Base-by-base conservation (phyloP, 208 protist genomes). In the Jaenimonas drosophilae region DNA sequence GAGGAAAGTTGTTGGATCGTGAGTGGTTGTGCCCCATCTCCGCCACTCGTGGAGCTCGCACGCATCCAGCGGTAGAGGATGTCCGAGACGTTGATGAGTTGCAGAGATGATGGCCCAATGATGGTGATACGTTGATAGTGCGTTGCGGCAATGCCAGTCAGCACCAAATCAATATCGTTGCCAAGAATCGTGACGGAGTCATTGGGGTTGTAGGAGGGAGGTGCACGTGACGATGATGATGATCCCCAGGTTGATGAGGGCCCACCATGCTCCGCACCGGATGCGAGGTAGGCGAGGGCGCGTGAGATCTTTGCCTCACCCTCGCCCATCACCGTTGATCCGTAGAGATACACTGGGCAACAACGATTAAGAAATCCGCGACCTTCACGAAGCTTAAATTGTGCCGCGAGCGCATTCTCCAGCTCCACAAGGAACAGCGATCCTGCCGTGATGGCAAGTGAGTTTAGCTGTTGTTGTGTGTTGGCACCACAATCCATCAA, bases 141-240 rank as follows among this genome's bases (percentile, higher is more conserved):
- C 3, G 83, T 91, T 14, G 83, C 76, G 5, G 76, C 83, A 21
- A 91, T 61, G 48, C 83, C 88, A 1, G 83, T 88, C 21, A 91
- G 34, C 21, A 84, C 76, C 16, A 91, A 66, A 58, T 91, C 83
- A 46, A 91, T 91, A 59, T 91, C 83, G 42, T 91, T 86, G 49
- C 83, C 83, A 20, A 91, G 49, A 19, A 91, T 63, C 28, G 65
- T 61, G 11, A 91, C 62, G 0, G 63, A 69, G 41, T 91, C 76
- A 49, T 88, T 76, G 4, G 76, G 65, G 59, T 73, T 57, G 49
- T 81, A 88, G 32, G 43, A 39, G 2, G 49, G 29, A 7, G 55
- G 26, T 25, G 54, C 23, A 7, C 41, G 41, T 11, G n/a, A 20
- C 28, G 29, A 2, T 29, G 28, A 50, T 9, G 21, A 14, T 5